These are phyloP conservation scores for Sanguinoderma infundibulare DNA, from an alignment of 1,284 basidiomycete species.

Conservation along the genomic window DNA sequence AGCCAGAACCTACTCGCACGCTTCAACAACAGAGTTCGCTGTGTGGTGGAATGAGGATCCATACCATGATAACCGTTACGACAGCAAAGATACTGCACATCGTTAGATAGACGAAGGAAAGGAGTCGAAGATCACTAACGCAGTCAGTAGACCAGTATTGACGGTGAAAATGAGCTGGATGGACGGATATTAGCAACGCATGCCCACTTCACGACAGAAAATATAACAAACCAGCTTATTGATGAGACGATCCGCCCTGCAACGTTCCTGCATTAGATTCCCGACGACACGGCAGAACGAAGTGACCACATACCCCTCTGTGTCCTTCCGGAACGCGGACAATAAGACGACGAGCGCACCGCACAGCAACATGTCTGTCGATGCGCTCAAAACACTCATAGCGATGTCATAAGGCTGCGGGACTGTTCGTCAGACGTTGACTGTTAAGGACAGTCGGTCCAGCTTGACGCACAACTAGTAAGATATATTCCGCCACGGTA, in stretches of 20 bases:
- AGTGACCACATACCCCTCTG: conserved; percentile 12
- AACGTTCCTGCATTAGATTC: neutral
- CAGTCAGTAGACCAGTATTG: conserved; percentile 17
- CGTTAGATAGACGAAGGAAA: neutral
- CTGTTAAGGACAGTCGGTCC: neutral
- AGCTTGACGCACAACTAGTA: neutral
- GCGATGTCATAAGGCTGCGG: conserved; percentile 16
- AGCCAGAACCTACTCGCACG: neutral
- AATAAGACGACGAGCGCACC: conserved; percentile 16
- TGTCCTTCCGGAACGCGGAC: conserved; percentile 16
- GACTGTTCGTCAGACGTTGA: neutral
- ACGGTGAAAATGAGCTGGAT: conserved; percentile 3
- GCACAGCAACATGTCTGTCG: conserved; percentile 18
- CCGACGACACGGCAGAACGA: neutral
- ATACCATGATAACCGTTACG: conserved; percentile 12
- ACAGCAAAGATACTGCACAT: conserved; percentile 10
- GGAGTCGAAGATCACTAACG: neutral
- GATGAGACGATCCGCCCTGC: conserved; percentile 20
- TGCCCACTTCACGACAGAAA: too few relatives aligned
- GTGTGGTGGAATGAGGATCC: neutral
- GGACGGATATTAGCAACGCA: neutral
- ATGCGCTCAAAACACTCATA: conserved; percentile 11
- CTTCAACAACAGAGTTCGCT: too few relatives aligned
- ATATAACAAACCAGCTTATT: conserved; percentile 14
- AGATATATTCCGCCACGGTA: neutral